These are phyloP conservation scores for Trypanosoma boissoni DNA, from an alignment of 208 protist species.

Conservation along the genomic window DNA sequence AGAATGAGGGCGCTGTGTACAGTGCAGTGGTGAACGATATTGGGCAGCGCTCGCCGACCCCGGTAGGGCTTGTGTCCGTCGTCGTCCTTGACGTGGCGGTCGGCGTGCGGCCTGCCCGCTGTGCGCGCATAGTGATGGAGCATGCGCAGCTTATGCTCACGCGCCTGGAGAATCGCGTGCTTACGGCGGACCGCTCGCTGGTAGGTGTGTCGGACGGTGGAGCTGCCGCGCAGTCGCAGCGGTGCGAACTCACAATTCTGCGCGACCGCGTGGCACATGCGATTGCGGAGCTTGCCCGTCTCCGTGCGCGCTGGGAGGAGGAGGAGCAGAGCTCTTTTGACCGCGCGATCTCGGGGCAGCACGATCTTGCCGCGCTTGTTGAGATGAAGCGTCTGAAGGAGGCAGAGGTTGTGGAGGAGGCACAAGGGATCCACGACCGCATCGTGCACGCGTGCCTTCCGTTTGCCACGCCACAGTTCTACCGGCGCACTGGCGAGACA, in stretches of 20 bases:
- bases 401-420: constrained; percentile 62
- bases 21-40: constrained; percentile 57
- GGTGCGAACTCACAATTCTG: constrained; percentile 54
- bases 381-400: constrained; percentile 68
- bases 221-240: constrained; percentile 35
- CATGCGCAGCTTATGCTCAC: constrained; percentile 53
- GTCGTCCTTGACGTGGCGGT: constrained; percentile 76
- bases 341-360: constrained; percentile 39
- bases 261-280: constrained; percentile 51
- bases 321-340: constrained; percentile 59
- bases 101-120: constrained; percentile 65
- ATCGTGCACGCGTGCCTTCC: constrained; percentile 67
- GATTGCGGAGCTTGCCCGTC: constrained; percentile 34
- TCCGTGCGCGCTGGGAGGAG: constrained; percentile 50
- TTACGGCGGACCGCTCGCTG: constrained; percentile 46
- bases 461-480: constrained; percentile 83
- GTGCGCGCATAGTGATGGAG: constrained; percentile 70
- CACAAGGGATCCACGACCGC: constrained; percentile 60
- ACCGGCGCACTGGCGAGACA: constrained; percentile 74
- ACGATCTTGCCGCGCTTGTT: constrained; percentile 48
- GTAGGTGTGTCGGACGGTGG: constrained; percentile 8
- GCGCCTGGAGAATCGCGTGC: constrained; percentile 58
- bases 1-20: constrained; percentile 65
- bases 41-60: constrained; percentile 28
- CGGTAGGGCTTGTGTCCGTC: constrained; percentile 55